Base-by-base conservation (phyloP, 1,284 basidiomycete genomes). In the Puccinia polysora region DNA sequence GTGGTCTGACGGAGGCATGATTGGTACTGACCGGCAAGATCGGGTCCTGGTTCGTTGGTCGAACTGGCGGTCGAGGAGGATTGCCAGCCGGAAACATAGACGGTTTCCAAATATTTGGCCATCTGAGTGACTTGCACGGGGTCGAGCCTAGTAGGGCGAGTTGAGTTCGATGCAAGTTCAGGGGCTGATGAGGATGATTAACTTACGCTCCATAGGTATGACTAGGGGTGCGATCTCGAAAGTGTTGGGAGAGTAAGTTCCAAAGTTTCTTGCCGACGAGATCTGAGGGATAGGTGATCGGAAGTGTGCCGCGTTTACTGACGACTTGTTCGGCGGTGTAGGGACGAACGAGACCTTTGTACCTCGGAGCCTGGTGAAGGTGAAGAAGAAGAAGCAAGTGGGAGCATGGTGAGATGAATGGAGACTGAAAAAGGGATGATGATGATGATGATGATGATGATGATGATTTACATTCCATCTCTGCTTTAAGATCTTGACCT, bases 11-110 rank as follows among this genome's bases (percentile, higher is more conserved):
- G n/a, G n/a, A n/a, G n/a, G n/a, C n/a, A n/a, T n/a, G n/a, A n/a
- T n/a, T n/a, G n/a, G n/a, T n/a, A n/a, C 80, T 77, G 77, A 90
- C 90, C 81, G 34, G 94, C 96, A 79, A 98, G 87, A 83, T 98
- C 95, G 47, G 95, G 95, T 53, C 95, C 95, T 67, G 97, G 94
- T 82, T 98, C 96, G 78, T 97, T 94, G 78, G 87, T 90, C 34
- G 87, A 89, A 1, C 93, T 96, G 28, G 93, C 85, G 73, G 93
- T 97, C 55, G 88, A 90, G 43, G 87, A 85, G 28, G 89, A 91
- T 87, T 79, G 91, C 94, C 95, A 99, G 30, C 95, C 95, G 47
- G 91, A 96, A 30, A 99, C 85, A 80, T 98, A 98, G 59, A 97
- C 89, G 25, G 91, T 89, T 79, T 97, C 91, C 78, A 96, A 91